Evolutionary conservation across 352 stramenopile species (phyloP), one percentile per base, ranked within the genome.

Genomic region (Phytophthora chlamydospora): DNA sequence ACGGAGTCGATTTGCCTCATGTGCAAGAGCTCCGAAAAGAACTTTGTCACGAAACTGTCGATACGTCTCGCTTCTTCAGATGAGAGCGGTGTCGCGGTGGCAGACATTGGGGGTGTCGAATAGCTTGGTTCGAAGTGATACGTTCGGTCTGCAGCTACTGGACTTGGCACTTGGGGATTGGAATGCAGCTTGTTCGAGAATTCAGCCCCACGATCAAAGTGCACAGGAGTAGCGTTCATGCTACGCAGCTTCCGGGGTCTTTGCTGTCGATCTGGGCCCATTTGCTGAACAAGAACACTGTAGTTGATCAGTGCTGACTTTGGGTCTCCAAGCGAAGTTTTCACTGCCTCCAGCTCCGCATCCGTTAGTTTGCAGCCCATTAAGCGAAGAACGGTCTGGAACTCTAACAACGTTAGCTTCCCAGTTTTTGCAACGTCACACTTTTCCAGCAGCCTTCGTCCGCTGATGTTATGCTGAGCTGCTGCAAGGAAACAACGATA

Each of bases 381-480:
- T 35, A 94, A 62, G 1, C 85, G 79, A n/a, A 94, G 58, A 2
- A 94, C 81, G 0, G 83, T 92, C 56, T 90, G 76, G 35, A 91
- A 85, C 54, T 94, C 85, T 13, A 88, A 55, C 27, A 89, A 35
- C 3, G 80, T 86, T 1, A 92, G 78, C 4, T 73, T 58, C 4
- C 85, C 85, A 0, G 71, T 84, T 35, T 68, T 76, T 13, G 73
- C 61, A 6, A 58, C 51, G 55, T 94, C 85, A 51, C 80, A 92
- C 36, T 89, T 89, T 60, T 94, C 80, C 3, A 94, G 65, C 4
- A 94, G 59, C 27, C 80, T 85, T 39, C 76, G 68, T 4, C 83
- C 85, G 17, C 84, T 94, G 43, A 94, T 80, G 51, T 94, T 92
- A 19, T 80, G 67, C 36, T 94, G 83, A 3, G 85, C 85, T 16